Percentiles rank a stretch among this genome's conserved stretches.
phyloP scores from a whole-genome alignment of 768 basidiomycete species.

The Lactarius tabidus region DNA sequence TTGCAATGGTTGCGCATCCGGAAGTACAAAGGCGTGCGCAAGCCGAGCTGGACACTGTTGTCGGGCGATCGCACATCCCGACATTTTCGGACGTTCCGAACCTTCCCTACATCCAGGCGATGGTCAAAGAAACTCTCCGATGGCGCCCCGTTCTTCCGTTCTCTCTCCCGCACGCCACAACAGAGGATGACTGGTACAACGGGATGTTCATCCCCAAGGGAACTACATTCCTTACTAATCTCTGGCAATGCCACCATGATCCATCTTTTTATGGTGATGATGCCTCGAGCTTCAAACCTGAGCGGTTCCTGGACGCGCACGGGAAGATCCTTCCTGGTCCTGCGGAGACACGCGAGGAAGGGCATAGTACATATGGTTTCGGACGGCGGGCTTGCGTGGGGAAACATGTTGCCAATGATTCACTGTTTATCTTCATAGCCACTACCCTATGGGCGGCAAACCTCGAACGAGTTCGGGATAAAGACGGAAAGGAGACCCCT shows the following conservation, averaged over 20 bases:
- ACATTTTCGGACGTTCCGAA: neutral
- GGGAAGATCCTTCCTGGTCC: neutral
- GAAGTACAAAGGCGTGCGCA: conserved; percentile 4
- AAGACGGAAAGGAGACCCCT: neutral
- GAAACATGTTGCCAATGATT: conserved; percentile 21
- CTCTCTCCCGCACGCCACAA: neutral
- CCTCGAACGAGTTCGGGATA: conserved; percentile 10
- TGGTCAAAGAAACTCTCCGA: neutral
- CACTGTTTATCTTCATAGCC: conserved; percentile 25
- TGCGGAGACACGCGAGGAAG: conserved; percentile 7
- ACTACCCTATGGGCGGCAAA: conserved; percentile 23
- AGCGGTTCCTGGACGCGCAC: conserved; percentile 17
- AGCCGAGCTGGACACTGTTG: neutral
- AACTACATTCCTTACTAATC: conserved; percentile 32
- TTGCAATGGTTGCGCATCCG: conserved; percentile 22
- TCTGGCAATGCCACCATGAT: conserved; percentile 6
- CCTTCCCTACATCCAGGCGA: neutral
- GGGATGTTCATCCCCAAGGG: conserved; percentile 33
- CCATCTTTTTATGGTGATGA: conserved; percentile 16
- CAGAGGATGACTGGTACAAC: conserved; percentile 23
- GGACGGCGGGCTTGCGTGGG: conserved; percentile 24
- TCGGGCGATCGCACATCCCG: neutral
- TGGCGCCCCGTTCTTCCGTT: neutral
- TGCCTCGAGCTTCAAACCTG: conserved; percentile 22
- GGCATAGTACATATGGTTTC: neutral